Conservation (phyloP, 768 basidiomycete genomes). For the Stropharia rugosoannulata region DNA sequence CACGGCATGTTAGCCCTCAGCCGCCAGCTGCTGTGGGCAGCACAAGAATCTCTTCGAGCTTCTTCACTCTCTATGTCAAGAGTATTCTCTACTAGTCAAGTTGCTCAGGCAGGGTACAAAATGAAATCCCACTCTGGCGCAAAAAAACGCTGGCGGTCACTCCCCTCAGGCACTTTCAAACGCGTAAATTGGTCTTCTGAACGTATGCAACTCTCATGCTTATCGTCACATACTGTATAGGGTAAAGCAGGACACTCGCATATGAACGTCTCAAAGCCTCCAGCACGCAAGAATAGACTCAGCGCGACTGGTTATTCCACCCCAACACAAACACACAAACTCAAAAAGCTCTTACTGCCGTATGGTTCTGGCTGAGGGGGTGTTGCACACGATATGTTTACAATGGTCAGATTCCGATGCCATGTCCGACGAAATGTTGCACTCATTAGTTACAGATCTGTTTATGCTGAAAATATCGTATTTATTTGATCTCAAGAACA, state of each 20-base stretch:
- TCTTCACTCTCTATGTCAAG: slow-evolving; percentile 27
- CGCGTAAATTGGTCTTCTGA: slow-evolving; percentile 46
- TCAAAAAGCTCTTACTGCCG: slow-evolving; percentile 68
- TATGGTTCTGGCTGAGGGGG: slow-evolving; percentile 42
- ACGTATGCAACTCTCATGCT: background rate
- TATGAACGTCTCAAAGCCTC: slow-evolving; percentile 66
- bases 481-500: too few species aligned
- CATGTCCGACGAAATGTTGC: too few species aligned
- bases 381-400: too few species aligned
- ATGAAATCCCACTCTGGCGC: slow-evolving; percentile 79
- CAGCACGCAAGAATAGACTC: slow-evolving; percentile 65
- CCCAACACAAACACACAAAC: slow-evolving; percentile 58
- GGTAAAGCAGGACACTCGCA: slow-evolving; percentile 72
- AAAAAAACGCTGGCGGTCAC: slow-evolving; percentile 77
- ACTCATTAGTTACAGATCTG: too few species aligned
- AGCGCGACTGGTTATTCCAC: slow-evolving; percentile 66
- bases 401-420: too few species aligned
- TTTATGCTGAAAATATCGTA: too few species aligned
- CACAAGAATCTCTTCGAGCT: slow-evolving; percentile 21
- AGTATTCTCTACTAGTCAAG: slow-evolving; percentile 59
- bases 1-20: slow-evolving; percentile 22
- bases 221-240: slow-evolving; percentile 30
- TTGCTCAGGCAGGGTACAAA: slow-evolving; percentile 64
- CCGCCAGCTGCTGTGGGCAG: slow-evolving; percentile 23
- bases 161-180: slow-evolving; percentile 73